Percentiles rank a stretch among this genome's conserved stretches.
These are phyloP conservation scores for Acacia melanoxylon DNA, from an alignment of 306 rosid species.

Conservation along the genomic window DNA sequence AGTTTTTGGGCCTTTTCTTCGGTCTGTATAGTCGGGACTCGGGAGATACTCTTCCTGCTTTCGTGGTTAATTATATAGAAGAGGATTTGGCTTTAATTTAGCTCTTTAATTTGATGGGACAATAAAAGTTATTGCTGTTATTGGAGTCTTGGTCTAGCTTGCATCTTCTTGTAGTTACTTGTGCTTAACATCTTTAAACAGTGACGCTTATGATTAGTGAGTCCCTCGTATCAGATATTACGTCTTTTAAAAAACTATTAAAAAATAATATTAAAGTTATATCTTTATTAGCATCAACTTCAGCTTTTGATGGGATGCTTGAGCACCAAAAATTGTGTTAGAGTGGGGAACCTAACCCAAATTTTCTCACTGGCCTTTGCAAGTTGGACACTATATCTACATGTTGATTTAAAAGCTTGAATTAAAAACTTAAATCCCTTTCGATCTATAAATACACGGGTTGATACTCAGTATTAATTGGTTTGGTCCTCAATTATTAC, in stretches of 20 bases:
- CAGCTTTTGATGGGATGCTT: not conserved
- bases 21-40: not conserved
- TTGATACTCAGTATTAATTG: not conserved
- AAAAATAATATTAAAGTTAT: not conserved
- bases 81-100: conserved; percentile 34
- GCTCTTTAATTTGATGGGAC: conserved; percentile 36
- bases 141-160: not conserved
- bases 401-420: not conserved
- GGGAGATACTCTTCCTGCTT: not conserved
- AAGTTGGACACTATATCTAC: not conserved
- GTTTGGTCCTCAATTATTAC: not conserved
- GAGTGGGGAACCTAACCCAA: no score
- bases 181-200: not conserved
- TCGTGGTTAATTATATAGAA: conserved; percentile 22
- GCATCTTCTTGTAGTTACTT: not conserved
- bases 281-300: not conserved
- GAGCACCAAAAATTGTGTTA: not conserved
- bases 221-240: not conserved
- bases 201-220: not conserved
- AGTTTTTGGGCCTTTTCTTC: conserved; percentile 9
- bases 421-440: not conserved
- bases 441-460: not conserved
- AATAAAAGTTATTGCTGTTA: conserved; percentile 25
- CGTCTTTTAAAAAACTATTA: not conserved
- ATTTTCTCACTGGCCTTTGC: not conserved